Conservation (phyloP, 495 filamentous ascomycete genomes). For the Xylona heveae region DNA sequence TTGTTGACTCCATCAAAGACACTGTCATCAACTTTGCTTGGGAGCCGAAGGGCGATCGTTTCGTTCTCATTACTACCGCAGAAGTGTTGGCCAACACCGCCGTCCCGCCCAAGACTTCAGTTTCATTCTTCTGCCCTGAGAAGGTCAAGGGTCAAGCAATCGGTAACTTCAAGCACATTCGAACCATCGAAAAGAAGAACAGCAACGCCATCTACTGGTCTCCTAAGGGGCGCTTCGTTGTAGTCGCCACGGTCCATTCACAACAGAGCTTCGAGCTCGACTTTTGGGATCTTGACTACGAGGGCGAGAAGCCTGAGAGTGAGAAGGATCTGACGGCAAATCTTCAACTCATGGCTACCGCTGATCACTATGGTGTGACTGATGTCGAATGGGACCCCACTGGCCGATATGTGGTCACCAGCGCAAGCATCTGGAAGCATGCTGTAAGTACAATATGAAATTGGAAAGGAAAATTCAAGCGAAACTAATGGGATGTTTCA, state of each 20-base stretch:
- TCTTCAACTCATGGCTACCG: conserved; percentile 74
- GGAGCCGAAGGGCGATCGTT: conserved; percentile 93
- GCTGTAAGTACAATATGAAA: conserved; percentile 33
- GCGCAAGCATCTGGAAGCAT: conserved; percentile 89
- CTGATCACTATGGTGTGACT: conserved; percentile 91
- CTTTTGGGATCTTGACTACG: conserved; percentile 94
- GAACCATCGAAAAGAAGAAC: conserved; percentile 93
- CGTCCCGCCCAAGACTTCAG: conserved; percentile 82
- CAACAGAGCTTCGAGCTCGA: conserved; percentile 86
- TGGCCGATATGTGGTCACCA: conserved; percentile 78
- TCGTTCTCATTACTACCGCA: conserved; percentile 88
- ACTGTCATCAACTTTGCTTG: conserved; percentile 98
- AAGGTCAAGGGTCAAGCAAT: conserved; percentile 56
- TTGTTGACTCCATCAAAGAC: conserved; percentile 90
- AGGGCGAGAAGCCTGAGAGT: conserved; percentile 79
- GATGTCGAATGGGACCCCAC: conserved; percentile 97
- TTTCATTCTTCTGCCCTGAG: conserved; percentile 91
- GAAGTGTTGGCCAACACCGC: conserved; percentile 59
- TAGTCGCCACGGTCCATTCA: conserved; percentile 79
- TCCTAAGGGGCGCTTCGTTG: conserved; percentile 85
- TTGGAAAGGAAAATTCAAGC: no score
- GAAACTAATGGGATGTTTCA: conserved; percentile 14
- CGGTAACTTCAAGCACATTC: conserved; percentile 88
- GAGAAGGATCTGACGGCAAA: conserved; percentile 93
- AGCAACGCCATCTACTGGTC: conserved; percentile 99